Base-by-base conservation (phyloP, 1,284 basidiomycete species). In the Ustanciosporium gigantosporum region DNA sequence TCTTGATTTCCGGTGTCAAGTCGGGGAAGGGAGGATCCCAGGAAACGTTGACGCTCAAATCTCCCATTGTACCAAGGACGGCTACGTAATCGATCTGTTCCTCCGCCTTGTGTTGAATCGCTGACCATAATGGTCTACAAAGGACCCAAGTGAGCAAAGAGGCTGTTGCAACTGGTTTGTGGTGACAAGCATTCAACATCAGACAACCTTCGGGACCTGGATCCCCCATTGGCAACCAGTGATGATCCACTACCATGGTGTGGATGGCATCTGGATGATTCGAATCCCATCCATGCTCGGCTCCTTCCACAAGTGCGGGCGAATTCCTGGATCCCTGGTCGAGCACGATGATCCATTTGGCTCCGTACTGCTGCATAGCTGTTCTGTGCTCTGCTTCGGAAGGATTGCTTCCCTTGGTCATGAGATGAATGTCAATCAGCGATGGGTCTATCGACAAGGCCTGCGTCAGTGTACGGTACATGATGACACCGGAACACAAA, bases 21-120 rank as follows among this genome's bases (percentile, higher is more conserved):
- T 68, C 66, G 5, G 68, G 68, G 25, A 68, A 70, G 3, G 68
- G 68, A 20, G 68, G 48, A 9, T 59, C 50, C 66, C 68, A 70
- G 5, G 41, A 27, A 14, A 70, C 66, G 15, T 61, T 58, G 32
- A 65, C 66, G 21, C 42, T 36, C 7, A 70, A 47, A 36, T 70
- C 68, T 5, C 68, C 68, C 55, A 61, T 62, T 0, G 68, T 70
- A 3, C 68, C 68, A 11, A 70, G 50, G 2, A 68, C 47, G 2
- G 58, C 62, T n/a, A 70, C 52, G 35, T 65, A 70, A 43, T 68
- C 61, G 44, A 68, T 42, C 2, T 36, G 37, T 5, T 25, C 34
- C 39, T 61, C 57, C 11, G 61, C 55, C 8, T 36, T 31, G 5
- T 27, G 23, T 2, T 24, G 23, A 7, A 44, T 19, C 0, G 34